Evolutionary conservation across 805 yeast species (phyloP), one percentile per base, ranked within the genome.

Genomic region (Candida alai): DNA sequence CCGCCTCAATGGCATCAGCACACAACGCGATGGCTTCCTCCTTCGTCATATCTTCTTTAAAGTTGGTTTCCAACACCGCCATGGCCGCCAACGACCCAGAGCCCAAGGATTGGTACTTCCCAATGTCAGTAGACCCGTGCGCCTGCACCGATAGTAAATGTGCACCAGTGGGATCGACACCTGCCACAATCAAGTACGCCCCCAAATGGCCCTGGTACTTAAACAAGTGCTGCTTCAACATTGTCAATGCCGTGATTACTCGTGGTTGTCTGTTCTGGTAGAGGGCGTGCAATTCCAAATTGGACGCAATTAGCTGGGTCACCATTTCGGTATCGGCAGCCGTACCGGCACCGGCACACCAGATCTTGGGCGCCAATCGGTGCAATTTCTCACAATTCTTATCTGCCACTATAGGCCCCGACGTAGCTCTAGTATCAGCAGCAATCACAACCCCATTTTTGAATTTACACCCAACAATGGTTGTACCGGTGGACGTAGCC

Each of bases 281-380:
- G 62, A 88, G 68, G 6, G 94, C 70, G 60, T 90, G 98, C 42
- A 93, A 69, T 62, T 93, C 98, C 44, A 93, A 68, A 58, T 90
- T 89, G 24, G 96, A 85, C 23, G 87, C 78, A 47, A 88, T 88
- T 54, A 93, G 71, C 60, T 88, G 96, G 4, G 98, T 93, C 24
- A 93, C 97, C 79, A 88, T 87, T 60, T 93, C 97, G 9, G 97
- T 93, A 58, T 93, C 98, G 6, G 98, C 97, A 19, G 98, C 98
- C n/a, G 98, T 93, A 60, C 98, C 98, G 3, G 98, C 98, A 52
- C 98, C 98, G 34, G 98, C 98, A 78, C 98, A 90, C 97, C 97
- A 90, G 56, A 89, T 88, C 53, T 74, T 76, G 7, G 97, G 96
- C 5, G 96, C 75, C 45, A 89, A 72, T 48, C 94, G 68, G 64